These are phyloP conservation scores for Backusella sp. DNA, from an alignment of 192 early-diverging fungal genomes.

Conservation along the genomic window DNA sequence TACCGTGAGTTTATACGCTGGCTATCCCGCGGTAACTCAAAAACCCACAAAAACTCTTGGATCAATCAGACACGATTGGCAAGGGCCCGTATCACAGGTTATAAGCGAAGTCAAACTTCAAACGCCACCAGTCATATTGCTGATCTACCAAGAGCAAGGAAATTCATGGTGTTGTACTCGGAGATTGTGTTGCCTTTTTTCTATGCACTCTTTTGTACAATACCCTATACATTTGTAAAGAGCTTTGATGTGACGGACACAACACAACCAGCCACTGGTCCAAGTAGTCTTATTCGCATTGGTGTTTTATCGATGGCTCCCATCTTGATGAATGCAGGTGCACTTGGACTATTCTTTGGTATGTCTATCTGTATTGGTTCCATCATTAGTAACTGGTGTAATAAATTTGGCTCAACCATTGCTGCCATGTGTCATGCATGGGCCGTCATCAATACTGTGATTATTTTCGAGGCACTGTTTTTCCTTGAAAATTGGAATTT, in stretches of 20 bases:
- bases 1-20: conserved; percentile 81
- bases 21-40: conserved; percentile 79
- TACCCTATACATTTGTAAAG: conserved; percentile 67
- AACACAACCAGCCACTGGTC: conserved; percentile 25
- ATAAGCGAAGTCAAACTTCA: conserved; percentile 65
- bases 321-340: conserved; percentile 66
- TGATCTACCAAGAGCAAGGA: conserved; percentile 66
- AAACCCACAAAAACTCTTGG: conserved; percentile 76
- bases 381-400: conserved; percentile 59
- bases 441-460: conserved; percentile 61
- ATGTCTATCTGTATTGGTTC: conserved; percentile 65
- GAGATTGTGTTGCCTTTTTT: conserved; percentile 72
- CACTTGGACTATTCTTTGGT: conserved; percentile 59
- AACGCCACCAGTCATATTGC: conserved; percentile 42
- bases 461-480: conserved; percentile 64
- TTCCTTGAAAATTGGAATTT: conserved; percentile 66
- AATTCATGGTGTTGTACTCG: conserved; percentile 64
- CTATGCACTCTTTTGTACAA: conserved; percentile 58
- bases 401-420: conserved; percentile 72
- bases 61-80: conserved; percentile 69
- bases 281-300: conserved; percentile 58
- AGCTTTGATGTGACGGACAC: conserved; percentile 44
- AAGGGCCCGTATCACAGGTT: conserved; percentile 74
- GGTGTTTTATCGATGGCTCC: conserved; percentile 67
- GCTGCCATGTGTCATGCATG: conserved; percentile 63